phyloP scores from a whole-genome alignment of 2,329 filamentous ascomycete species.

The Cephalotrichum gorgonifer region DNA sequence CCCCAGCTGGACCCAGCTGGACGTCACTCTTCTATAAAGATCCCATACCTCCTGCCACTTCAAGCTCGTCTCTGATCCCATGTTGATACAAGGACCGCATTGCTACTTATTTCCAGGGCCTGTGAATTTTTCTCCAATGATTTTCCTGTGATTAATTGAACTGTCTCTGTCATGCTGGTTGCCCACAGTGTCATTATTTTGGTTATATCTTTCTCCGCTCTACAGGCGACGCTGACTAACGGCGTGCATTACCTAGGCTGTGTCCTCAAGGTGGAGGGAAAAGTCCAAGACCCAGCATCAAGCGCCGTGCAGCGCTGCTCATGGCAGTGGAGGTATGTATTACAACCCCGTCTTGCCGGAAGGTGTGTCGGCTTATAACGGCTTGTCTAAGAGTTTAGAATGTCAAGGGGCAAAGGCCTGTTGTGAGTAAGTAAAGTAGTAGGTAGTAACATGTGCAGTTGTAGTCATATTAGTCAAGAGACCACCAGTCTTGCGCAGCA shows the following conservation, averaged over 20 bases:
- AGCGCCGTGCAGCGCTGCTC: neutral
- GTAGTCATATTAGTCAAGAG: neutral
- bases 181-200: too few species aligned
- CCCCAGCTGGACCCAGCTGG: neutral
- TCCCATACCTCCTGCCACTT: neutral
- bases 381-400: neutral
- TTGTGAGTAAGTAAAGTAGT: neutral
- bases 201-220: too few species aligned
- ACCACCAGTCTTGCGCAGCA: neutral
- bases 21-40: neutral
- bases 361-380: neutral
- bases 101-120: too few species aligned
- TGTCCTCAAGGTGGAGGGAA: neutral
- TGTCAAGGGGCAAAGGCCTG: neutral
- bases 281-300: neutral
- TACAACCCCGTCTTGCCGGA: neutral
- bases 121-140: too few species aligned
- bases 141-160: too few species aligned
- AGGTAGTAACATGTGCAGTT: neutral
- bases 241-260: neutral
- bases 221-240: too few species aligned
- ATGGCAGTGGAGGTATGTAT: neutral
- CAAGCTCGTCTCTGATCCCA: too few species aligned
- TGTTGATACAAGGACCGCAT: too few species aligned
- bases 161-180: too few species aligned